Base-by-base conservation (phyloP, 768 basidiomycete species). In the Clitopilus passeckerianus region DNA sequence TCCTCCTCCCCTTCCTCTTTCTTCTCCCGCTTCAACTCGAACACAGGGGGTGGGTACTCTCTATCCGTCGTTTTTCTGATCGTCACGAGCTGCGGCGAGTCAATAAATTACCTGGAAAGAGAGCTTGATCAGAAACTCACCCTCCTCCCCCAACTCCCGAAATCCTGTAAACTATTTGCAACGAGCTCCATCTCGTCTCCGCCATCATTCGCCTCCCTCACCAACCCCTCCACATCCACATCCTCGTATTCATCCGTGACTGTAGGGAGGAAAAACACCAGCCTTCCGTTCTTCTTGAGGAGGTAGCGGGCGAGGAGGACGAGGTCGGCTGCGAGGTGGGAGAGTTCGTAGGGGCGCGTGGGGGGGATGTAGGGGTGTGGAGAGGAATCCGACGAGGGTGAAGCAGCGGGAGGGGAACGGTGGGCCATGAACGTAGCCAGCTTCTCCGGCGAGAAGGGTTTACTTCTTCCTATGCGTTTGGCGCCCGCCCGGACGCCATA, bases 251-350 rank as follows among this genome's bases (percentile, higher is more conserved):
- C 90, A 53, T 96, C 95, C 12, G 85, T 92, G 20, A 96, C 90
- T 0, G 93, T 95, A 0, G 93, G 93, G 20, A 98, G 80, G 76
- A 98, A 98, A 75, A 97, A 98, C 3, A 99, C 96, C 15, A 99
- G 81, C 41, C 97, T 78, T 12, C 97, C 97, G 22, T 80, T 80
- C 0, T 92, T 92, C 62, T 86, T 92, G 27, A 99, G 81, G 24
- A 97, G 75, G 71, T 90, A 92, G 56, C 95, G 83, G 1, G 93
- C 85, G 46, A 94, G 80, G 15, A 87, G 68, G 27, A 98, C 85
- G 14, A 99, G 86, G 68, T 97, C 95, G 14, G 77, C 64, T 8
- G 89, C 88, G 41, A 99, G 83, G 56, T 86, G 81, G 1, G 91
- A 90, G 41, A 99, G 81, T 63, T 98, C 95, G 72, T 98, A 98